Evolutionary conservation across 176 grass and related monocot species (phyloP).

Genomic region (Oryza rufipogon): DNA sequence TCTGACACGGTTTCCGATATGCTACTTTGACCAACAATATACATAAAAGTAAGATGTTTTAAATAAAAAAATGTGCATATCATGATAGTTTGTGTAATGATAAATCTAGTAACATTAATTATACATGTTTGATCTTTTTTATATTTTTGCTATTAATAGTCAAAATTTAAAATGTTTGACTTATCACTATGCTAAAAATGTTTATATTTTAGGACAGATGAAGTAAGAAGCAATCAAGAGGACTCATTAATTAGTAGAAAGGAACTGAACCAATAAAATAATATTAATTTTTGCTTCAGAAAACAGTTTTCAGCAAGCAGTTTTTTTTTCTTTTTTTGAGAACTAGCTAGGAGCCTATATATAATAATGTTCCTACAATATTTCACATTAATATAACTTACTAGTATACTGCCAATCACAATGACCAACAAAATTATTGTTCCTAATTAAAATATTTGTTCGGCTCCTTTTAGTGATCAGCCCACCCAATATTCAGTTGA

Average conservation of each 20-base stretch:
- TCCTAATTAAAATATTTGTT: background rate
- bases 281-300: background rate
- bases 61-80: too few relatives aligned
- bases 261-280: background rate
- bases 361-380: background rate
- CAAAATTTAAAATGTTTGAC: too few relatives aligned
- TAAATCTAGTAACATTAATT: too few relatives aligned
- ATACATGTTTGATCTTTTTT: too few relatives aligned
- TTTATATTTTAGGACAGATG: too few relatives aligned
- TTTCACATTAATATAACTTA: background rate
- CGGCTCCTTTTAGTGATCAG: constrained; percentile 2
- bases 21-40: too few relatives aligned
- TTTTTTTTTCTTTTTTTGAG: too few relatives aligned
- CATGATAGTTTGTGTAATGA: too few relatives aligned
- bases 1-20: too few relatives aligned
- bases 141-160: too few relatives aligned
- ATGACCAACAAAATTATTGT: background rate
- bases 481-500: background rate
- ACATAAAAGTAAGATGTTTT: too few relatives aligned
- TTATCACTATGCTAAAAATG: too few relatives aligned
- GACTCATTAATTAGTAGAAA: background rate
- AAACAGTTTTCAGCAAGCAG: background rate
- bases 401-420: constrained; percentile 9
- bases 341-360: background rate
- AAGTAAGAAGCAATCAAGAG: background rate